Conservation (phyloP, 2,329 filamentous ascomycete genomes). For the Colletotrichum caudatum region DNA sequence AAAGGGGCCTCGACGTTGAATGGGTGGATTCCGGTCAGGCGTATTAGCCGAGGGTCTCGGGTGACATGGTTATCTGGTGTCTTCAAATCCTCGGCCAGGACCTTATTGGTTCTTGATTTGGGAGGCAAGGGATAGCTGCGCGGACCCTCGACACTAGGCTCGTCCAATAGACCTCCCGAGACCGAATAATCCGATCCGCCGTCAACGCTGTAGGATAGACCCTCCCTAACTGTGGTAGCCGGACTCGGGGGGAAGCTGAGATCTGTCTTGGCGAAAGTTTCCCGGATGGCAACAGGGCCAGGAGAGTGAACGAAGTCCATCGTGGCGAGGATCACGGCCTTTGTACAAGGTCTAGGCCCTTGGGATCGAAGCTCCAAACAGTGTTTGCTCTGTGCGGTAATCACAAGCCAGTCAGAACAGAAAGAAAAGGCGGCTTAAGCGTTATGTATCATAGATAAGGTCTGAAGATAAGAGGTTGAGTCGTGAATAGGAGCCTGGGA, state of each 20-base stretch:
- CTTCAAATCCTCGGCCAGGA: slow-evolving; percentile 81
- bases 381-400: not conserved
- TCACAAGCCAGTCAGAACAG: slow-evolving; percentile 2
- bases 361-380: not conserved
- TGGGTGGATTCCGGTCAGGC: slow-evolving; percentile 88
- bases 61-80: slow-evolving; percentile 87
- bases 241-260: slow-evolving; percentile 54
- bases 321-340: not conserved
- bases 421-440: not conserved
- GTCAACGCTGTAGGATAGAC: slow-evolving; percentile 52
- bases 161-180: slow-evolving; percentile 37
- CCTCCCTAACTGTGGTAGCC: slow-evolving; percentile 54
- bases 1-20: slow-evolving; percentile 92
- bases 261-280: slow-evolving; percentile 29
- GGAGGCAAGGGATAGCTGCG: slow-evolving; percentile 76
- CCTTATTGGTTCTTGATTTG: slow-evolving; percentile 66
- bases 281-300: slow-evolving; percentile 12
- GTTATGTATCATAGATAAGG: not conserved
- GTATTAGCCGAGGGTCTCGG: slow-evolving; percentile 83
- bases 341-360: not conserved
- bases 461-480: not conserved
- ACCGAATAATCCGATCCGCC: slow-evolving; percentile 37
- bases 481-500: not conserved
- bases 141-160: slow-evolving; percentile 39
- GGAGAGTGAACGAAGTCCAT: slow-evolving; percentile 25